Conservation (phyloP, 148 eudicot species). For the Rhododendron mucronatum region DNA sequence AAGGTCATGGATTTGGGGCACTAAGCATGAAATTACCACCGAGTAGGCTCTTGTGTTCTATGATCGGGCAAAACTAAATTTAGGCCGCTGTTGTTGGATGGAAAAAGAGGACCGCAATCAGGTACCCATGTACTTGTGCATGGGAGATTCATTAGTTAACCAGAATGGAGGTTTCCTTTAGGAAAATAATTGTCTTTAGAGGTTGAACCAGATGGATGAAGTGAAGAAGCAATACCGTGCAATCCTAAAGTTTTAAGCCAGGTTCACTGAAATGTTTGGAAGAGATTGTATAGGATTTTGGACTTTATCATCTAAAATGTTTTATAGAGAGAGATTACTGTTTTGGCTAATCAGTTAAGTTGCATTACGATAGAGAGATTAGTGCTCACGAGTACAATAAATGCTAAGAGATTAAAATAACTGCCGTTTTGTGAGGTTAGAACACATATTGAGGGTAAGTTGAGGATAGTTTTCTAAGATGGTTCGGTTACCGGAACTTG, state of each 20-base stretch:
- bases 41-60: not conserved
- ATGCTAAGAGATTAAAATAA: not conserved
- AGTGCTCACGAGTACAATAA: not conserved
- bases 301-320: not conserved
- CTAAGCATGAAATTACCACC: not conserved
- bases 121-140: not conserved
- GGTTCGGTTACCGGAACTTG: not conserved
- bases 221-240: not conserved
- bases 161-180: not conserved
- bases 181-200: not conserved
- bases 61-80: not conserved
- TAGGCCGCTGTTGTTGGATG: not conserved
- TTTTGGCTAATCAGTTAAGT: not conserved
- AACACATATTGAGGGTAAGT: not conserved
- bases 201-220: not conserved
- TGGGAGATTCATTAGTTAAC: not conserved
- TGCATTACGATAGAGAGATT: not conserved
- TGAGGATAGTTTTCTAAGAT: not conserved
- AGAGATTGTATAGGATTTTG: not conserved
- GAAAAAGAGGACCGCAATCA: not conserved
- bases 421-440: not conserved
- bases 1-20: not conserved
- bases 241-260: not conserved
- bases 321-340: not conserved
- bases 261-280: not conserved